Conservation (phyloP, 73 alveolate genomes). For the Tetrahymena elliotti region DNA sequence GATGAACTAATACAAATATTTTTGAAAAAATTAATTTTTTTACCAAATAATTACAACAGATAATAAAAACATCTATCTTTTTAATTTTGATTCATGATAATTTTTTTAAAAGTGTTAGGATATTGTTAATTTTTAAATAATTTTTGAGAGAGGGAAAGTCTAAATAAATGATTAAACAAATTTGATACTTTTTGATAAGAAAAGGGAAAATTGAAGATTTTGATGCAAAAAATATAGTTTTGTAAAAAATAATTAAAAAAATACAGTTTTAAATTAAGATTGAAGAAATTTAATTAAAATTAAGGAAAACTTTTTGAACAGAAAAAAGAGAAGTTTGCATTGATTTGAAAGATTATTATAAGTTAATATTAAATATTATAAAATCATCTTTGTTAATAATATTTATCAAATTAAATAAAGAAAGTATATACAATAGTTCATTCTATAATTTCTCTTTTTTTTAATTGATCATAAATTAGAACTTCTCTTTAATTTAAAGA, state of each 20-base stretch:
- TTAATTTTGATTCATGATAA: not conserved
- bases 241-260: no score
- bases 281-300: no score
- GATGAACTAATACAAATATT: no score
- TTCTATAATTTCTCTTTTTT: not conserved
- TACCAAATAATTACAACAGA: no score
- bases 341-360: no score
- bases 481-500: not conserved
- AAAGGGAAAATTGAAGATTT: not conserved
- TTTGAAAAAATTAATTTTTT: no score
- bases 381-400: not conserved
- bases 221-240: not conserved
- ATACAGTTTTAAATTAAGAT: not conserved
- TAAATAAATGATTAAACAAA: not conserved
- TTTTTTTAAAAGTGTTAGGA: not conserved
- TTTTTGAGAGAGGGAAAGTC: not conserved
- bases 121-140: no score
- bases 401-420: not conserved
- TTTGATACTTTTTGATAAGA: no score
- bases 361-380: not conserved
- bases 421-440: no score
- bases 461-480: no score
- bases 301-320: not conserved
- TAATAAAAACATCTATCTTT: no score
- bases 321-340: not conserved